These are phyloP conservation scores for Aspergillus sp. DNA, from an alignment of 2,329 filamentous ascomycete species.

Conservation along the genomic window DNA sequence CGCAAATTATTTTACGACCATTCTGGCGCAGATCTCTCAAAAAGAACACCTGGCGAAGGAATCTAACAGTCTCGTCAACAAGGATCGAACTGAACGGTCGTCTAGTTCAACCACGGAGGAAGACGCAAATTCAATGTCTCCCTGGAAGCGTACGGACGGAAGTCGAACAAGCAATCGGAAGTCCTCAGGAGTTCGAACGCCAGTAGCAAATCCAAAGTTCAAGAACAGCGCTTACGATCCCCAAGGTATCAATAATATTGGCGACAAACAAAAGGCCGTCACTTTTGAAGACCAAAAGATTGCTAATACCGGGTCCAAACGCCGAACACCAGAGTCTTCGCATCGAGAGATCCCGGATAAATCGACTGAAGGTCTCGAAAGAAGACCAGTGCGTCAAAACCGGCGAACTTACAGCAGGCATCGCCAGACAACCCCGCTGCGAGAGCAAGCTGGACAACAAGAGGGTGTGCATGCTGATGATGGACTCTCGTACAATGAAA, in stretches of 20 bases:
- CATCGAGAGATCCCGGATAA: neutral
- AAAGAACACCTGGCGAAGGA: conserved; percentile 1
- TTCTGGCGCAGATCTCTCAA: conserved; percentile 20
- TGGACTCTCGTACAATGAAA: conserved; percentile 1
- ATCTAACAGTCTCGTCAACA: neutral
- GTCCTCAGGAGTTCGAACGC: neutral
- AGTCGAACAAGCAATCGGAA: neutral
- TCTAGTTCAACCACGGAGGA: neutral
- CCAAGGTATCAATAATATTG: neutral
- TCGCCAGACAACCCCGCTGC: conserved; percentile 3
- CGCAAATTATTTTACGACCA: conserved; percentile 21
- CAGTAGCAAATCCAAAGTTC: neutral
- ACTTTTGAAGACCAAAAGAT: conserved; percentile 13
- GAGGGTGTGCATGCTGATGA: neutral
- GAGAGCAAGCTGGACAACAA: neutral
- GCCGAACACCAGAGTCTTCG: conserved; percentile 3
- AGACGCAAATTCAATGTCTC: neutral
- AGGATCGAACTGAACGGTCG: neutral
- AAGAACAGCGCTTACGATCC: neutral
- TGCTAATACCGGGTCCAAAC: neutral
- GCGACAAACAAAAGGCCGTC: conserved; percentile 18
- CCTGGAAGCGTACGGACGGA: neutral
- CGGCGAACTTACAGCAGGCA: conserved; percentile 16
- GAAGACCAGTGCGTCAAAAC: conserved; percentile 3
- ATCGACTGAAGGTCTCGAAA: neutral